Evolutionary conservation across 768 basidiomycete genomes (phyloP).

Genomic region (Filobasidium wieringae): DNA sequence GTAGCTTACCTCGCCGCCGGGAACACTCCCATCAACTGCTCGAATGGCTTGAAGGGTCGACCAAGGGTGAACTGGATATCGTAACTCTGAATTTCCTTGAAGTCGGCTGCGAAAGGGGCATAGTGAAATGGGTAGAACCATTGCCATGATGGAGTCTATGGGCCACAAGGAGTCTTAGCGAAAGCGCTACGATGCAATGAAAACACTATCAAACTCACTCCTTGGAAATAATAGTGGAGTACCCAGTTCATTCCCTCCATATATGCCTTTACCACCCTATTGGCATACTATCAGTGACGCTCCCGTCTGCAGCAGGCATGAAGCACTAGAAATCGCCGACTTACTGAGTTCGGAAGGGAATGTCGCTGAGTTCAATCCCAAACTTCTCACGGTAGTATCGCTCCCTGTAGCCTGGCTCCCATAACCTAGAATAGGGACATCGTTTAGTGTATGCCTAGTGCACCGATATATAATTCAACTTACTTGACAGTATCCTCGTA

Average conservation of each 20-base stretch:
- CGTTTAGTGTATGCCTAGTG: background rate
- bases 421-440: too few relatives aligned
- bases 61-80: constrained; percentile 67
- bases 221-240: constrained; percentile 94
- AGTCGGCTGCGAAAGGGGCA: constrained; percentile 93
- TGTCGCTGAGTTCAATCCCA: constrained; percentile 57
- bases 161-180: background rate
- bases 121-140: constrained; percentile 99
- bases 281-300: background rate
- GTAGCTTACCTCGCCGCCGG: constrained; percentile 67
- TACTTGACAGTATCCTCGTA: constrained; percentile 88
- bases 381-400: constrained; percentile 94
- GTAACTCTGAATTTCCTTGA: constrained; percentile 64
- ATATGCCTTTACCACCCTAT: constrained; percentile 68
- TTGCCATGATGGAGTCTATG: constrained; percentile 59
- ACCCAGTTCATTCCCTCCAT: constrained; percentile 95
- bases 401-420: constrained; percentile 91
- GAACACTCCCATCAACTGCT: constrained; percentile 97
- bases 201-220: constrained; percentile 48
- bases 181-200: background rate
- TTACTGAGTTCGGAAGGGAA: constrained; percentile 60
- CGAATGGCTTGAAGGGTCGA: constrained; percentile 88
- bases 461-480: constrained; percentile 25
- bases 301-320: too few relatives aligned
- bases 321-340: constrained; percentile 25